Base-by-base conservation (phyloP, 495 filamentous ascomycete species). In the Aspergillus saccharolyticus region DNA sequence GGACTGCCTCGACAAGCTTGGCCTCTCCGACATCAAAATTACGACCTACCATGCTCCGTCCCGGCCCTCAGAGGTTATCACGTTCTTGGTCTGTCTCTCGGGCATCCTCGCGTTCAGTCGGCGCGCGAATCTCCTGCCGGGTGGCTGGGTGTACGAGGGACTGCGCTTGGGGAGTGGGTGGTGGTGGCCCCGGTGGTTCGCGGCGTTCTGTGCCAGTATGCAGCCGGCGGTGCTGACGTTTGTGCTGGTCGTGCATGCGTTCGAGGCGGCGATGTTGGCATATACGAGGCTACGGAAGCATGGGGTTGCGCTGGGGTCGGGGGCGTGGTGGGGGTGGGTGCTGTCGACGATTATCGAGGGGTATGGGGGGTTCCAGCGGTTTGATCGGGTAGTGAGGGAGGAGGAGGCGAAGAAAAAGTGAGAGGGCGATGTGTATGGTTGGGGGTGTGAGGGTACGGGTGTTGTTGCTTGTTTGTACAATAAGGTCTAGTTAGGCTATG, bases 261-360 rank as follows among this genome's bases (percentile, higher is more conserved):
- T 65, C 2, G 88, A 91, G 72, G 64, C 74, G 44, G 49, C 59
- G 10, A 57, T 77, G 55, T 72, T 90, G 68, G 75, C 73, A 17
- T 63, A 67, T 24, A 69, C 64, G 46, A 75, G 77, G 57, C 66
- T 90, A 67, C 63, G 66, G 54, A 84, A 75, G 64, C 78, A 87
- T 70, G 73, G 72, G 3, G 81, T 90, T n/a, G 66, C 72, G 21
- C 61, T 75, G 28, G 66, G 75, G 10, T 79, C 77, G 25, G 43
- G 53, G 39, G 50, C 84, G 50, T 91, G 87, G 86, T 83, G 78
- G 71, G 62, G 64, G 43, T 91, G 88, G 88, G 60, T 83, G 19
- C 57, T 64, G 16, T 79, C 75, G 28, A 75, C 68, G 44, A 78
- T 86, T 49, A 63, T 88, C 12, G 88, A 90, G 63, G 88, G 88